These are phyloP conservation scores for Phytophthora pini DNA, from an alignment of 352 stramenopile species.

Conservation along the genomic window DNA sequence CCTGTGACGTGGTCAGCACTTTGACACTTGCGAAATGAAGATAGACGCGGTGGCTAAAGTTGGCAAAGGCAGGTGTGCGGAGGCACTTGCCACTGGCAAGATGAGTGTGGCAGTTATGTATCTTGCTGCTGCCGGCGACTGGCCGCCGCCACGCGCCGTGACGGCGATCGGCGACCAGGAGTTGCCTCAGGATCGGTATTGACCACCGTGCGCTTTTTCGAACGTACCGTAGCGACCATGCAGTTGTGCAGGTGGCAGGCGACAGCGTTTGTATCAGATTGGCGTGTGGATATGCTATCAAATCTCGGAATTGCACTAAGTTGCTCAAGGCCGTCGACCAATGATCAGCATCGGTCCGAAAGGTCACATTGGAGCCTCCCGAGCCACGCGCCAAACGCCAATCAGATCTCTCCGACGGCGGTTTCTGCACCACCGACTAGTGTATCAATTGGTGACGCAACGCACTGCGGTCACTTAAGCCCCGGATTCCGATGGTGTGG, in stretches of 20 bases:
- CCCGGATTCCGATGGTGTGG: conserved; percentile 19
- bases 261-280: background rate
- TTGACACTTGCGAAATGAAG: conserved; percentile 18
- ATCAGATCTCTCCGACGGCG: conserved; percentile 26
- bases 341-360: conserved; percentile 3
- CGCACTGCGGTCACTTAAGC: conserved; percentile 8
- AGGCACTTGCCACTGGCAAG: background rate
- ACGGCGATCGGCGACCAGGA: conserved; percentile 14
- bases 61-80: too few species aligned
- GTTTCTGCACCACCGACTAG: conserved; percentile 7
- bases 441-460: conserved; percentile 9
- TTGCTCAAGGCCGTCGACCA: conserved; percentile 13
- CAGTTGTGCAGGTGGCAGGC: background rate
- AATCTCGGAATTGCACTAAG: background rate
- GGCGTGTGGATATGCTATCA: background rate
- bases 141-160: conserved; percentile 19
- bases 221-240: background rate
- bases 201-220: conserved; percentile 12
- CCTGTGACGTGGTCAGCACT: conserved; percentile 20
- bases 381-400: conserved; percentile 27
- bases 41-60: too few species aligned
- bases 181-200: conserved; percentile 18
- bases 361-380: conserved; percentile 6
- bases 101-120: conserved; percentile 2
- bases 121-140: conserved; percentile 10